These are phyloP conservation scores for Stevia rebaudiana DNA, from an alignment of 140 eudicot species.

Conservation along the genomic window DNA sequence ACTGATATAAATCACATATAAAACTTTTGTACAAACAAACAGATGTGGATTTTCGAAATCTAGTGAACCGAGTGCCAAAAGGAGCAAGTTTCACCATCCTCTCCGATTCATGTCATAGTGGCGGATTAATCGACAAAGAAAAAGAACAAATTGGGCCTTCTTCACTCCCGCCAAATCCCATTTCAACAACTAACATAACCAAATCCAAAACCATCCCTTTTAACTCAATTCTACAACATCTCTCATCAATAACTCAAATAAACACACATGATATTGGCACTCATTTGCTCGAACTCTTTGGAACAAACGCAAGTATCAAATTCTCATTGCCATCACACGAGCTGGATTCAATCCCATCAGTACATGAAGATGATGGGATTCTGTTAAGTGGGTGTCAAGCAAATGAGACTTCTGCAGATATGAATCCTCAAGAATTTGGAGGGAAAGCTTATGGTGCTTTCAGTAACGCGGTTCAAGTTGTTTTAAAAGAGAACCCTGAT, in stretches of 20 bases:
- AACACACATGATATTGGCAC: conserved; percentile 52
- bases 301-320: conserved; percentile 50
- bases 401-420: conserved; percentile 64
- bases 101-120: conserved; percentile 95
- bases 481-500: conserved; percentile 34
- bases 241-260: conserved; percentile 46
- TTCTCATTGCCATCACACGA: conserved; percentile 40
- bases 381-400: conserved; percentile 80
- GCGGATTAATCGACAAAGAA: conserved; percentile 87
- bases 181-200: not conserved
- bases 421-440: conserved; percentile 29
- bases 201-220: conserved; percentile 55
- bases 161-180: conserved; percentile 9
- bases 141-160: conserved; percentile 83
- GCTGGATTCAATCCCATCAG: conserved; percentile 17
- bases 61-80: conserved; percentile 65
- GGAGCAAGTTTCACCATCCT: conserved; percentile 75
- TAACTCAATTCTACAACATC: conserved; percentile 42
- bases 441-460: conserved; percentile 76
- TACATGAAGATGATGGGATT: conserved; percentile 55
- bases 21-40: not conserved
- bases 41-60: conserved; percentile 76
- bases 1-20: not conserved
- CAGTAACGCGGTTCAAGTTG: conserved; percentile 63
- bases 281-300: conserved; percentile 59